phyloP scores from a whole-genome alignment of 768 basidiomycete species.

The Rhizopogon salebrosus region DNA sequence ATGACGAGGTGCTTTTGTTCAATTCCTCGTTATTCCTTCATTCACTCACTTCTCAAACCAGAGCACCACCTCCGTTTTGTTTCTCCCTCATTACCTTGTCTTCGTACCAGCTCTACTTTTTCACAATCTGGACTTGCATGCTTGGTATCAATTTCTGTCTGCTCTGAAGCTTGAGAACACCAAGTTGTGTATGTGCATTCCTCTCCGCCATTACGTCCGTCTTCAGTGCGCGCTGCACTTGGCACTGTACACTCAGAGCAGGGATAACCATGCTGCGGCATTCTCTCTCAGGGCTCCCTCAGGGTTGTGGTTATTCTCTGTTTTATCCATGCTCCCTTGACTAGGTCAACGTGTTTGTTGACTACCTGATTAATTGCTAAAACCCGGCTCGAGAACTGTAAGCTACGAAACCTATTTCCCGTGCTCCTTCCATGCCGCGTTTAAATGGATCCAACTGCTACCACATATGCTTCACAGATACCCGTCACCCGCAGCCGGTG shows the following conservation, averaged over 20 bases:
- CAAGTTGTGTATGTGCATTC: not conserved
- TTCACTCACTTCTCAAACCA: not conserved
- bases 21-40: not conserved
- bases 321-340: not conserved
- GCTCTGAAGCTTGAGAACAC: not conserved
- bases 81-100: not conserved
- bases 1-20: not conserved
- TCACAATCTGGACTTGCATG: not conserved
- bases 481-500: not conserved
- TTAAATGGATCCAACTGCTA: too few relatives aligned
- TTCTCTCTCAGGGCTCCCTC: not conserved
- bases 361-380: not conserved
- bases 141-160: not conserved
- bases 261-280: not conserved
- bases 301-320: not conserved
- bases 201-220: not conserved
- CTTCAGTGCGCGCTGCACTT: not conserved
- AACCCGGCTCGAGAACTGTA: not conserved
- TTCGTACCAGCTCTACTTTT: not conserved
- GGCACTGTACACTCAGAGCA: not conserved
- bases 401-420: not conserved
- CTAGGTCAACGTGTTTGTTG: not conserved
- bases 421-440: too few relatives aligned
- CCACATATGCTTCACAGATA: not conserved
- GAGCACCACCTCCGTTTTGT: not conserved